Conservation (phyloP, 2,329 filamentous ascomycete genomes). For the Rugonectria rugulosa region DNA sequence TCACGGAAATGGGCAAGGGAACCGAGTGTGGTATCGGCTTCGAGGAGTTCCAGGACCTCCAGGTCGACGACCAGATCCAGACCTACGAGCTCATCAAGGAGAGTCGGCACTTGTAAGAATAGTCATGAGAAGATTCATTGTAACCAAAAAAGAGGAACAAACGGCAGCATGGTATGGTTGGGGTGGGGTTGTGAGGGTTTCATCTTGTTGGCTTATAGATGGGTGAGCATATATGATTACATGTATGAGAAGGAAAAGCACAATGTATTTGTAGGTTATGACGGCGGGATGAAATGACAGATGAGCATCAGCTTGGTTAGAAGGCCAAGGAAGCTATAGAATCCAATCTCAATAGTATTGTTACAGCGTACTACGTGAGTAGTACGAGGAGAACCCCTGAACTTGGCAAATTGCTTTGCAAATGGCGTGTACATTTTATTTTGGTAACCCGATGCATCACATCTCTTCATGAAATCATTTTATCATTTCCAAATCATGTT, state of each 20-base stretch:
- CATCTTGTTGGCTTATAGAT: constrained; percentile 13
- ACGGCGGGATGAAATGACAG: constrained; percentile 4
- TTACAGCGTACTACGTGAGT: constrained; percentile 4
- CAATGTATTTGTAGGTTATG: constrained; percentile 17
- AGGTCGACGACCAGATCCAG: constrained; percentile 86
- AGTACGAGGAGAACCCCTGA: no score
- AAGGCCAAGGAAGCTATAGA: background rate
- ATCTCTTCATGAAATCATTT: no score
- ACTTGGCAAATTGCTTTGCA: no score
- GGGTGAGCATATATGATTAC: no score
- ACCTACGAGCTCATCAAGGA: constrained; percentile 82
- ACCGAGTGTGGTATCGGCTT: constrained; percentile 94
- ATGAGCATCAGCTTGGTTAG: background rate
- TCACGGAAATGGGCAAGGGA: constrained; percentile 87
- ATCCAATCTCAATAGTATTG: constrained; percentile 23
- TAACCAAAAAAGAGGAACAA: constrained; percentile 23
- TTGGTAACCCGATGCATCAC: no score
- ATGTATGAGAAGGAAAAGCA: constrained; percentile 8
- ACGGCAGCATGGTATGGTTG: background rate
- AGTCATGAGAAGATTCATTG: constrained; percentile 17
- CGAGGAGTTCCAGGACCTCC: constrained; percentile 78
- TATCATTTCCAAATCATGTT: background rate
- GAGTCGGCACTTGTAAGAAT: constrained; percentile 64
- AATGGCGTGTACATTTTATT: no score
- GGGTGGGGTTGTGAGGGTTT: constrained; percentile 2